Percentiles rank a stretch among this genome's conserved stretches.
Evolutionary conservation across 352 stramenopile species (phyloP).

Genomic region (Blastocystis sp.): DNA sequence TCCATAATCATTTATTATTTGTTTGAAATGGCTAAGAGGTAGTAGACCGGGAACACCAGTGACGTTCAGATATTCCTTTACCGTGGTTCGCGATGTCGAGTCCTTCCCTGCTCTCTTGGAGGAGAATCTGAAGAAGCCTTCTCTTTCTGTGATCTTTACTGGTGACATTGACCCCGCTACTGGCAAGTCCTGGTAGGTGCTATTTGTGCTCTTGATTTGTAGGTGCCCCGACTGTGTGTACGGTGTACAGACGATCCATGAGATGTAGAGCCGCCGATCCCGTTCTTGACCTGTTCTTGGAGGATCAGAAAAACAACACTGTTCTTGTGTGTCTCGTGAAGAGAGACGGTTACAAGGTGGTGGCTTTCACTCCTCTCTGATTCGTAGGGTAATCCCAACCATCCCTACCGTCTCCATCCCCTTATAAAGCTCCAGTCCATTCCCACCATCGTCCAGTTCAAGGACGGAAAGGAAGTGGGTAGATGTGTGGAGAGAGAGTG

Average conservation of each 20-base stretch:
- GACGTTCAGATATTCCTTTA: slow-evolving; percentile 62
- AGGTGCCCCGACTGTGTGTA: slow-evolving; percentile 73
- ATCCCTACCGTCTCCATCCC: slow-evolving; percentile 68
- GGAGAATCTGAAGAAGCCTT: slow-evolving; percentile 55
- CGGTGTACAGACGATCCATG: neutral
- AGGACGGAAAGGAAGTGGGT: slow-evolving; percentile 71
- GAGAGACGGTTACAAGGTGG: slow-evolving; percentile 71
- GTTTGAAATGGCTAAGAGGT: slow-evolving; percentile 74
- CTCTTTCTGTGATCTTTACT: slow-evolving; percentile 67
- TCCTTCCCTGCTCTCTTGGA: slow-evolving; percentile 64
- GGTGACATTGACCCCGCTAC: slow-evolving; percentile 67
- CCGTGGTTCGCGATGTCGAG: slow-evolving; percentile 71
- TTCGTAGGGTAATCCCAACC: slow-evolving; percentile 59
- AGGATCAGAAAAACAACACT: slow-evolving; percentile 73
- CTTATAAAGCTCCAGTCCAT: slow-evolving; percentile 73
- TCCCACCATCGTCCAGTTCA: slow-evolving; percentile 69
- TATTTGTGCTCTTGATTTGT: slow-evolving; percentile 18
- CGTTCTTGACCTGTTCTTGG: slow-evolving; percentile 62
- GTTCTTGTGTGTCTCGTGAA: slow-evolving; percentile 66
- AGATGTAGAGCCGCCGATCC: slow-evolving; percentile 47
- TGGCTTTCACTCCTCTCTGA: neutral
- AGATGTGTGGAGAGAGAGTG: slow-evolving; percentile 57
- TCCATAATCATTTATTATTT: slow-evolving; percentile 48
- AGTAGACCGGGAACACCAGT: neutral
- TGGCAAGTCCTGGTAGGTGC: slow-evolving; percentile 68